Base-by-base conservation (phyloP, 352 stramenopile genomes). In the Phytophthora crassamura region DNA sequence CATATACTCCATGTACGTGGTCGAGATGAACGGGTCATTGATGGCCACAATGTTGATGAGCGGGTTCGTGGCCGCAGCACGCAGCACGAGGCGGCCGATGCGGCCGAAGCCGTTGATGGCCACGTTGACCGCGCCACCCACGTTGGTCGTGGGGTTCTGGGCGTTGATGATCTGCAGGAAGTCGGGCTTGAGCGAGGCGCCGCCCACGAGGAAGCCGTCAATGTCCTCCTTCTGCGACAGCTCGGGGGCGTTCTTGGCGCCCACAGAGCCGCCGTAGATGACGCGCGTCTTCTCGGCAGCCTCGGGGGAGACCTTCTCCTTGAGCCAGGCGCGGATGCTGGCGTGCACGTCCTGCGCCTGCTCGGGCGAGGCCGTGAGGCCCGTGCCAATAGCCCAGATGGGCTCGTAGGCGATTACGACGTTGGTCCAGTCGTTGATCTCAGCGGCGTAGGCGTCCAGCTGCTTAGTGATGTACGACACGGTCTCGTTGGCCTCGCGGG, bases 21-120 rank as follows among this genome's bases (percentile, higher is more conserved):
- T 86, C 46, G 89, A 86, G 62, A 98, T 97, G 79, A 98, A 98
- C 41, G 93, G 93, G 72, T 98, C 94, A 69, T 98, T 98, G 72
- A 98, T 96, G 7, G 94, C 94, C 4, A 97, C 91, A 50, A 98
- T 78, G 57, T 97, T 92, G 66, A 97, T 90, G 12, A 91, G 55
- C 11, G 88, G 88, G 73, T 97, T 97, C 28, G 62, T 74, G 85
- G 94, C 69, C 25, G 95, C 94, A 39, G 94, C 91, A 49, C 97
- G 93, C 59, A 99, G 89, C 45, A 99, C 97, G 35, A 99, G 86
- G 85, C 97, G 91, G 42, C 98, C 98, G 60, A 99, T 99, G 67
- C 98, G 94, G 58, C 98, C 98, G 72, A 99, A 99, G 43, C 98
- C 98, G 75, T 99, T 99, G 88, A 99, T 99, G 58, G 94, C 97